Evolutionary conservation across 768 basidiomycete genomes (phyloP), one percentile per base, ranked within the genome.

Genomic region (Suillus subluteus): DNA sequence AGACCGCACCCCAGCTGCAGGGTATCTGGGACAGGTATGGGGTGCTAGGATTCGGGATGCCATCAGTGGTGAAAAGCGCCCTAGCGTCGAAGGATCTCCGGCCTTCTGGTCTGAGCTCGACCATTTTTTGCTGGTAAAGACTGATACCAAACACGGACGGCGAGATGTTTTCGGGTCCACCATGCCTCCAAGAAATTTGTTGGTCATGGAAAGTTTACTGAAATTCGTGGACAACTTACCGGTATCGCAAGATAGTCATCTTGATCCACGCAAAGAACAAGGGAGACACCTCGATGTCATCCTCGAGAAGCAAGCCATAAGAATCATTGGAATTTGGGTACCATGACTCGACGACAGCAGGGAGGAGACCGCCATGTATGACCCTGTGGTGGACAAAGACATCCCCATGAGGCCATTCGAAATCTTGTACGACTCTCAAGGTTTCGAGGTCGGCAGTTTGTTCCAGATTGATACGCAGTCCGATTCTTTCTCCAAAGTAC

Each of bases 1-100:
- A 96, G 44, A 94, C 82, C 2, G 92, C 94, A 16, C 94, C 95
- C 94, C 94, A 96, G 78, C 91, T 94, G 77, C 94, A 95, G 0
- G 94, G 95, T 12, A 94, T 87, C 66, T 92, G 91, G 0, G 93
- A 94, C 52, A 96, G 85, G 75, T 94, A 96, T 0, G 95, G 94
- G 0, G 87, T 87, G 1, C 81, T 79, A 0, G 84, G 77, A 54
- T 83, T 68, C 0, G 79, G 64, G n/a, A 86, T 59, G 3, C 79
- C 80, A 12, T 76, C 69, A 0, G 75, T 67, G 12, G 76, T 73
- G 75, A 96, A 92, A 26, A 90, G 77, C 0, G 72, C 66, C 67
- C 86, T 88, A 1, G 94, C 87, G 74, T 91, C 79, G 77, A 95
- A 95, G 26, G 83, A 79, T 46, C 81, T 83, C 4, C 94, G 84